Percentiles rank a stretch among this genome's conserved stretches.
phyloP scores from a whole-genome alignment of 2,329 filamentous ascomycete species.

The Aspergillus terreus region DNA sequence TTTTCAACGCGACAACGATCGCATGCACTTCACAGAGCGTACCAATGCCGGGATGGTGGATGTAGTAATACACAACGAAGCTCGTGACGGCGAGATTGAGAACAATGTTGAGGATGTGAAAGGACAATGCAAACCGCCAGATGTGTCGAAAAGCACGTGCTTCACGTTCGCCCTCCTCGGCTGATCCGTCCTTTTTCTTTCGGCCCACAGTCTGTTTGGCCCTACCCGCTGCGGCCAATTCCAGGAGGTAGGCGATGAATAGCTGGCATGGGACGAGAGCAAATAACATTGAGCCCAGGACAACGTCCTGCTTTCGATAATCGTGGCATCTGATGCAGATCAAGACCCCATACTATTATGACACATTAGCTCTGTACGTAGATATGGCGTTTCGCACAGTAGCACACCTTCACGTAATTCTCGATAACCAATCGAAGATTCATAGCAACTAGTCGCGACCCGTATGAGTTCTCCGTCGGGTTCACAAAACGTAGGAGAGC shows the following conservation, averaged over 20 bases:
- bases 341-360: slow-evolving; percentile 77
- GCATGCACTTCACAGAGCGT: slow-evolving; percentile 88
- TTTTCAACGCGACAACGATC: slow-evolving; percentile 94
- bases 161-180: slow-evolving; percentile 57
- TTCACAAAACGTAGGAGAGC: not conserved
- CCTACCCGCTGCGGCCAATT: slow-evolving; percentile 75
- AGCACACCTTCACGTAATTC: slow-evolving; percentile 81
- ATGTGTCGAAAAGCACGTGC: slow-evolving; percentile 64
- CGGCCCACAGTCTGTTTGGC: slow-evolving; percentile 66
- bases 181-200: slow-evolving; percentile 51
- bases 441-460: slow-evolving; percentile 66
- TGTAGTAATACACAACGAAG: slow-evolving; percentile 80
- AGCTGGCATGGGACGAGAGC: slow-evolving; percentile 87
- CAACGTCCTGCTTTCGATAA: slow-evolving; percentile 72
- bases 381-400: not conserved
- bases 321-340: slow-evolving; percentile 90
- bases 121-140: slow-evolving; percentile 76
- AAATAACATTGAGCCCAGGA: slow-evolving; percentile 74
- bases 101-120: slow-evolving; percentile 79
- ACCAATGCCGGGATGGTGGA: slow-evolving; percentile 90
- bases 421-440: slow-evolving; percentile 94
- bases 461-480: slow-evolving; percentile 4
- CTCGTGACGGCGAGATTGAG: slow-evolving; percentile 77
- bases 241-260: slow-evolving; percentile 84
- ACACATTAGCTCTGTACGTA: not conserved